A percentile compares a stretch with the other conserved stretches of the same genome.
Conservation (phyloP, 129 eudicot species). For the Heracleum sosnowskyi region DNA sequence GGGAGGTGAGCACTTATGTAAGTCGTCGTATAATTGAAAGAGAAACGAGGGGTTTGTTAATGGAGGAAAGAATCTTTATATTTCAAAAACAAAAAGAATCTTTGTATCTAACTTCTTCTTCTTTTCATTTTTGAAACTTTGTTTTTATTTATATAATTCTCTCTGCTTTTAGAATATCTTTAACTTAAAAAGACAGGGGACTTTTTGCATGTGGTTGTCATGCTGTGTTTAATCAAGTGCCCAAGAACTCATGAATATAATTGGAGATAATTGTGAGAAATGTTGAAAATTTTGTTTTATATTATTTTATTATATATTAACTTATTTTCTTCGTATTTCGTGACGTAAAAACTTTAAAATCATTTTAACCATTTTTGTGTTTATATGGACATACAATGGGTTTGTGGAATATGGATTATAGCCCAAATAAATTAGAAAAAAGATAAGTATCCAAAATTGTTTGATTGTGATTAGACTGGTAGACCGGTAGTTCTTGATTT, state of each 20-base stretch:
- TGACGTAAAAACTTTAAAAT: no score
- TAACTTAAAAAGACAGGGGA: background rate
- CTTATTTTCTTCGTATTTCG: no score
- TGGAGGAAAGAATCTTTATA: background rate
- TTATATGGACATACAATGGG: no score
- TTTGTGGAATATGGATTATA: no score
- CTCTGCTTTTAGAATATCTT: background rate
- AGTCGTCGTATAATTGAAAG: background rate
- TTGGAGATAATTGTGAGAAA: background rate
- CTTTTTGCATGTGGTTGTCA: constrained; percentile 2
- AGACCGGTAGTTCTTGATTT: no score
- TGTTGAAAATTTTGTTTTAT: background rate
- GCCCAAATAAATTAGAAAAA: no score
- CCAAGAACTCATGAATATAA: background rate
- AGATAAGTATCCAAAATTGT: no score
- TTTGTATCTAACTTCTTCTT: no score
- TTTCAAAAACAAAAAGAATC: background rate
- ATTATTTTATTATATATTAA: no score
- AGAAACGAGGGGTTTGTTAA: constrained; percentile 13
- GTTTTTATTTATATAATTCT: background rate
- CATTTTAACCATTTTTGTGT: no score
- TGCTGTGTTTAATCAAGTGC: background rate
- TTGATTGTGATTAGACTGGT: no score
- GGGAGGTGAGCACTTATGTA: background rate
- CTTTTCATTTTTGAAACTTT: no score